Conservation (phyloP, 805 yeast genomes). For the Yarrowia bubula region DNA sequence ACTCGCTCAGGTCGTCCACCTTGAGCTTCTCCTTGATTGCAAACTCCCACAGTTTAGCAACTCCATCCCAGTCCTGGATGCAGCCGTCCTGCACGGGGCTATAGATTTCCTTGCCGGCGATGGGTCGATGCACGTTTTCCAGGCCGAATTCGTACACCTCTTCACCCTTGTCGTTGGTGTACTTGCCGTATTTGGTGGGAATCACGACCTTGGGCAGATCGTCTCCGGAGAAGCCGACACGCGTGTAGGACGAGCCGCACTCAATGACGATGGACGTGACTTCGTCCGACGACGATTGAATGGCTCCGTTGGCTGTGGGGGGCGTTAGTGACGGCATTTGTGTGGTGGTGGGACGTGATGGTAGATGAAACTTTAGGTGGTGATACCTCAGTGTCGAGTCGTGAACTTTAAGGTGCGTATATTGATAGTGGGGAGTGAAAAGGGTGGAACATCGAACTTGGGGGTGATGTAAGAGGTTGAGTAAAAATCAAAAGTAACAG, state of each 20-base stretch:
- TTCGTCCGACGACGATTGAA: slow-evolving; percentile 53
- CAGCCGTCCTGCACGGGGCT: slow-evolving; percentile 41
- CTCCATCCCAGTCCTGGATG: slow-evolving; percentile 60
- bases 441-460: neutral
- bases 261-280: slow-evolving; percentile 88
- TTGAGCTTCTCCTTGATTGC: slow-evolving; percentile 54
- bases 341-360: slow-evolving; percentile 13
- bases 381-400: neutral
- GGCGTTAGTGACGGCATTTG: slow-evolving; percentile 24
- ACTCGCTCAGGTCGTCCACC: slow-evolving; percentile 55
- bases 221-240: slow-evolving; percentile 90
- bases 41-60: slow-evolving; percentile 65
- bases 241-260: slow-evolving; percentile 80
- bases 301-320: slow-evolving; percentile 15
- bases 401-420: neutral
- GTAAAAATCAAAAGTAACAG: no score
- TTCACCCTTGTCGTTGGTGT: slow-evolving; percentile 25
- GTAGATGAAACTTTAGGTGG: slow-evolving; percentile 21
- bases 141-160: slow-evolving; percentile 41
- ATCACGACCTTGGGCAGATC: slow-evolving; percentile 75
- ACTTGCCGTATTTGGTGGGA: slow-evolving; percentile 64
- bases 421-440: no score
- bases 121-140: slow-evolving; percentile 44
- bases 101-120: slow-evolving; percentile 38
- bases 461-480: neutral